A percentile compares a stretch with the other conserved stretches of the same genome.
Evolutionary conservation across 2,329 filamentous ascomycete genomes (phyloP).

Genomic region (Aureobasidium mangrovei): DNA sequence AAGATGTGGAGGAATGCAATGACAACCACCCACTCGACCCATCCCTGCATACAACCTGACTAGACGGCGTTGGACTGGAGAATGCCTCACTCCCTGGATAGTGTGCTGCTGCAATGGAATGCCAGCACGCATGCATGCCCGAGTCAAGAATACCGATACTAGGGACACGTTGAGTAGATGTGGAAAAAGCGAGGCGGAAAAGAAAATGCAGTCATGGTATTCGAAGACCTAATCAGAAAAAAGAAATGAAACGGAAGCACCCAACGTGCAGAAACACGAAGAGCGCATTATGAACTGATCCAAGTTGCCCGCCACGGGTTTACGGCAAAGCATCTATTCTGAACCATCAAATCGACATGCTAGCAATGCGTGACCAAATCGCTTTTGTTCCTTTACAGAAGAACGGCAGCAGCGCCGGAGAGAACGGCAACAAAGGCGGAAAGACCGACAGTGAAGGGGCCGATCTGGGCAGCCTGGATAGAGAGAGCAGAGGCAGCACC

Average conservation of each 20-base stretch:
- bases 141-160: neutral
- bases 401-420: constrained; percentile 46
- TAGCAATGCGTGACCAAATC: constrained; percentile 3
- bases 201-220: neutral
- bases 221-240: neutral
- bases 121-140: neutral
- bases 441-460: constrained; percentile 39
- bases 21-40: neutral
- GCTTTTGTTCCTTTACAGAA: constrained; percentile 36
- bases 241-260: neutral
- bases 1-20: constrained; percentile 6
- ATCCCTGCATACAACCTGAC: neutral
- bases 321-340: neutral
- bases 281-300: constrained; percentile 5
- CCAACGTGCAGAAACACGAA: constrained; percentile 9
- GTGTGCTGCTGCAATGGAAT: neutral
- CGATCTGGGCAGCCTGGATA: constrained; percentile 38
- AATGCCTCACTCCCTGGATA: neutral
- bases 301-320: neutral
- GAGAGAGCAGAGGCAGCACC: constrained; percentile 35
- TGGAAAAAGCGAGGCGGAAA: neutral
- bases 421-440: constrained; percentile 43
- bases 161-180: neutral
- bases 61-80: neutral
- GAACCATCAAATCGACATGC: constrained; percentile 6